Percentiles rank a stretch among this genome's conserved stretches.
These are phyloP conservation scores for Rhododendron ovatum DNA, from an alignment of 148 eudicot genomes.

Conservation along the genomic window DNA sequence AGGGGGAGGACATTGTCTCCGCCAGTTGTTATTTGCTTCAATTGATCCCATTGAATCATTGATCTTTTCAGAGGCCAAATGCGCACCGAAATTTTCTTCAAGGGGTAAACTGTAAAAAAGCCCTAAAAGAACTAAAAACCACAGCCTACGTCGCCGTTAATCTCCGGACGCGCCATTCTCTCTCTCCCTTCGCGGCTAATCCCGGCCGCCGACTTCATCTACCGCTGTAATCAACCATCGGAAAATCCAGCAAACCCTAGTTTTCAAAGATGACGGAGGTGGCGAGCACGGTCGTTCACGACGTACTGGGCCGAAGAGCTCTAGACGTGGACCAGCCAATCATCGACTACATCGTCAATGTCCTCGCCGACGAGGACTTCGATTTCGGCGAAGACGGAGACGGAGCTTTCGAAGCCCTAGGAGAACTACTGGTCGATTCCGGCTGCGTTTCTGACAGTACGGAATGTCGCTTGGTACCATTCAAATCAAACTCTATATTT, in stretches of 20 bases:
- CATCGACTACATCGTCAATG: conserved; percentile 79
- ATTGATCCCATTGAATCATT: not conserved
- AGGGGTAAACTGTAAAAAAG: not conserved
- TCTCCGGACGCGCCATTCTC: not conserved
- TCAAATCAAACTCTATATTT: not conserved
- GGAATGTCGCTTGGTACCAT: conserved; percentile 66
- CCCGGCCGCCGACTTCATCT: not conserved
- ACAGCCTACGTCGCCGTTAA: not conserved
- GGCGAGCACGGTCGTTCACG: conserved; percentile 75
- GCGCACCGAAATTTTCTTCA: not conserved
- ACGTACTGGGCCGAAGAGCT: conserved; percentile 60
- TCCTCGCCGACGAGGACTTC: conserved; percentile 97
- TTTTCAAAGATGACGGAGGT: conserved; percentile 64
- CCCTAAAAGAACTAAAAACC: not conserved
- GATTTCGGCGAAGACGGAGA: conserved; percentile 92
- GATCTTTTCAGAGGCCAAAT: not conserved
- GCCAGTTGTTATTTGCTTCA: not conserved
- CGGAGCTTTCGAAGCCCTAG: conserved; percentile 85
- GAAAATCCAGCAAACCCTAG: not conserved
- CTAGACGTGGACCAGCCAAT: conserved; percentile 82
- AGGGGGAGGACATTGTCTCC: not conserved
- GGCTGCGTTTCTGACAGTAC: conserved; percentile 68
- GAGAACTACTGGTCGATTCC: conserved; percentile 80
- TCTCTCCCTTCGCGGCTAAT: not conserved
- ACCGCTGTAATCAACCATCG: not conserved